A percentile compares a stretch with the other conserved stretches of the same genome.
Conservation (phyloP, 2,329 filamentous ascomycete genomes). For the Trichoderma hamatum region DNA sequence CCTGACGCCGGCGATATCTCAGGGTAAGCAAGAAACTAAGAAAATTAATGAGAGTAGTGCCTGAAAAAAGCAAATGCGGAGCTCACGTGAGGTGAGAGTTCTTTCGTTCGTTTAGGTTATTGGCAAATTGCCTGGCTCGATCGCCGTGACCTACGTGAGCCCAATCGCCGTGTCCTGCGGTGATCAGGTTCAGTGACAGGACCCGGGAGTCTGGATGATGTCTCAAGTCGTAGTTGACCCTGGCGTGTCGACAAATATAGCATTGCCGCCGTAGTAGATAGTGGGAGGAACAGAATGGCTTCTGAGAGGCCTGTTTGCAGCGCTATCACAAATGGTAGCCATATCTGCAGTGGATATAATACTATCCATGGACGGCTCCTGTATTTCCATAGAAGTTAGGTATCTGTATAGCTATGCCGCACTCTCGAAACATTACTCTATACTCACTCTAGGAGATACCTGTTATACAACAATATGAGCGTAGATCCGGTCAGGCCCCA, state of each 20-base stretch:
- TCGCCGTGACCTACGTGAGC: too few relatives aligned
- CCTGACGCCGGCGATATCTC: too few relatives aligned
- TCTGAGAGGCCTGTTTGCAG: not conserved
- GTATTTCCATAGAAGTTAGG: not conserved
- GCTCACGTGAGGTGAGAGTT: too few relatives aligned
- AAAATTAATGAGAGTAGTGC: too few relatives aligned
- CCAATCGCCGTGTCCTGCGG: not conserved
- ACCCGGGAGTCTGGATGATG: not conserved
- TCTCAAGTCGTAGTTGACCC: too few relatives aligned
- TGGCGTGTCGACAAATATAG: not conserved
- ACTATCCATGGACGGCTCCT: not conserved
- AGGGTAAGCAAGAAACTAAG: too few relatives aligned
- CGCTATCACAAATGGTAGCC: not conserved
- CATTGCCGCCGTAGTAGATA: not conserved
- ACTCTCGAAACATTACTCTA: not conserved
- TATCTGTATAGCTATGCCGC: not conserved
- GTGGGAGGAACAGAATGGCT: constrained; percentile 5
- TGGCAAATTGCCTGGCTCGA: too few relatives aligned
- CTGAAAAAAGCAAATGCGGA: too few relatives aligned
- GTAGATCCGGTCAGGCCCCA: constrained; percentile 2
- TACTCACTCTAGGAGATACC: not conserved
- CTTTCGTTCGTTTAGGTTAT: too few relatives aligned
- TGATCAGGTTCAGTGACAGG: not conserved
- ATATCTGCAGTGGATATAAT: not conserved
- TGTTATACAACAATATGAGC: not conserved